Evolutionary conservation across 192 early-diverging fungal species (phyloP), one percentile per base, ranked within the genome.

Genomic region (Gaertneriomyces semiglobifer): DNA sequence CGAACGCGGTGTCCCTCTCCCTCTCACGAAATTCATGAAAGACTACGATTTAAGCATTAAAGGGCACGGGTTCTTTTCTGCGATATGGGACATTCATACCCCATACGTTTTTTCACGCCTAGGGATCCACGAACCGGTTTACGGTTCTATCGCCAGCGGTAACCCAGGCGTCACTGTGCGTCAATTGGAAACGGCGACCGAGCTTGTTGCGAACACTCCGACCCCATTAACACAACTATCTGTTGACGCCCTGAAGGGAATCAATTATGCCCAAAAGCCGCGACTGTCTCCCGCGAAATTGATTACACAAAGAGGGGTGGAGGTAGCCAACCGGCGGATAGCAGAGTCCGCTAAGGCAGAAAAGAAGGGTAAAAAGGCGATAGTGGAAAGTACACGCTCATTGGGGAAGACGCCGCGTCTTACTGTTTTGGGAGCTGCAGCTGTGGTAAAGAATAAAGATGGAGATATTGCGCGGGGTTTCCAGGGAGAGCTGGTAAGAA

Each of bases 91-190:
- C 55, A 48, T 78, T 19, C 70, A 77, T 45, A 81, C 81, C 3
- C 73, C 81, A 6, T 58, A 59, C 33, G 71, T 81, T 54, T 80
- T 73, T 56, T 65, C 71, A 7, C 60, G 69, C 18, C 66, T 81
- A 47, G 79, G 81, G 44, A 70, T 83, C 51, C 81, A 83, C 70
- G 79, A 83, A 55, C 81, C 81, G 7, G 81, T 83, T 0, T 83
- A 63, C 53, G 81, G 74, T 25, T 39, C 18, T 9, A 44, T 81
- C 14, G 45, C 41, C 8, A 44, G 41, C 12, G 60, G 25, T 39
- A 53, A 39, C 4, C 52, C 46, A 6, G 7, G 6, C 0, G 45
- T 74, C 9, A 60, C 51, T 19, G 42, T 70, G 10, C 43, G 33
- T 6, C 14, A 44, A 9, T 41, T 79, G 12, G 45, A 71, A 41